Base-by-base conservation (phyloP, 2,329 filamentous ascomycete genomes). In the Calcarisporium arbuscula region DNA sequence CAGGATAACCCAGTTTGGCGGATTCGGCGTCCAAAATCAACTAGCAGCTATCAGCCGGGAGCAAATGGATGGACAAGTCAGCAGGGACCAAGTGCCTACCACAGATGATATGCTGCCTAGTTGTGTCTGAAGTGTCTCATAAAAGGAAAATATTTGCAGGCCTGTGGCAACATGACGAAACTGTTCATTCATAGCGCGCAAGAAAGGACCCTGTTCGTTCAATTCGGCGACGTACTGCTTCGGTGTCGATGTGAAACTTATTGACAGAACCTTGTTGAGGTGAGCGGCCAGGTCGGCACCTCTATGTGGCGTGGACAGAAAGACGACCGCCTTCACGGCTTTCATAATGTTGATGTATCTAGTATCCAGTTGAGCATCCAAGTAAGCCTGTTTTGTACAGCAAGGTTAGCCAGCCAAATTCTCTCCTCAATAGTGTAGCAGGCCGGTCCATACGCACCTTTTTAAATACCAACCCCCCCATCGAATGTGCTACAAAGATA, bases 401-500 rank as follows among this genome's bases (percentile, higher is more conserved):
- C 36, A 5, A 21, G n/a, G n/a, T n/a, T n/a, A n/a, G n/a, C n/a
- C n/a, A n/a, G n/a, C n/a, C n/a, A n/a, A n/a, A n/a, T n/a, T n/a
- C n/a, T n/a, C n/a, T n/a, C n/a, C n/a, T n/a, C n/a, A n/a, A n/a
- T n/a, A n/a, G n/a, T n/a, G n/a, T n/a, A n/a, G n/a, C n/a, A n/a
- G n/a, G n/a, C n/a, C n/a, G n/a, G n/a, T n/a, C n/a, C n/a, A n/a
- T n/a, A n/a, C 34, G 1, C 8, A 43, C 40, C 22, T 50, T 41
- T 30, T 50, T 49, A 12, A 43, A 49, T 14, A 64, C 55, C 34
- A 53, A 49, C 9, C 65, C 66, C 2, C 68, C 66, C 65, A 70
- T 67, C 23, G 58, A 64, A 40, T 71, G 67, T 3, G 50, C 62
- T 10, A 70, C 51, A 12, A 69, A 50, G 5, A 70, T 55, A 14